Evolutionary conservation across 495 filamentous ascomycete species (phyloP).

Genomic region (Aspergillus panamensis): DNA sequence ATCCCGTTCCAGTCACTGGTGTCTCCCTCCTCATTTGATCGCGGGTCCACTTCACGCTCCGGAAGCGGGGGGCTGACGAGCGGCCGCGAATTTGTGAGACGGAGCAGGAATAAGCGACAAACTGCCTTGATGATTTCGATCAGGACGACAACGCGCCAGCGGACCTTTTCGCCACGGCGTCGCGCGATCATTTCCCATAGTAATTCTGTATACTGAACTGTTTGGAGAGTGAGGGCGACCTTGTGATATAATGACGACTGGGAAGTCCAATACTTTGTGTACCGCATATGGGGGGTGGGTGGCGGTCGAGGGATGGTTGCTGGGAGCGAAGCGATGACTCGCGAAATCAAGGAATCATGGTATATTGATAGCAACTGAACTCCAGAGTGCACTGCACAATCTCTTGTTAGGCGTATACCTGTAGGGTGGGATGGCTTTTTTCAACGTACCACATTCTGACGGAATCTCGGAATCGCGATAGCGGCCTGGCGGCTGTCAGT

Average conservation of each 20-base stretch:
- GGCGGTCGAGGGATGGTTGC: conserved; percentile 41
- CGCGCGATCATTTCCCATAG: conserved; percentile 86
- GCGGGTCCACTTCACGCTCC: conserved; percentile 72
- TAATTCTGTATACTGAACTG: conserved; percentile 89
- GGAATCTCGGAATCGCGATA: conserved; percentile 92
- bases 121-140: conserved; percentile 85
- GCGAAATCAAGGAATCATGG: conserved; percentile 83
- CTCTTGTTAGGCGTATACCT: conserved; percentile 5
- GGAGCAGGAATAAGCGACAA: conserved; percentile 76
- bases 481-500: conserved; percentile 54
- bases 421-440: conserved; percentile 4
- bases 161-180: conserved; percentile 72
- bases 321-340: conserved; percentile 52
- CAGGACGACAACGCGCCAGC: conserved; percentile 87
- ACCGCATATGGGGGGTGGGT: conserved; percentile 77
- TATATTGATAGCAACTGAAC: conserved; percentile 91
- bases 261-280: conserved; percentile 84
- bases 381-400: conserved; percentile 64
- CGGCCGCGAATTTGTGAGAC: conserved; percentile 80
- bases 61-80: conserved; percentile 79
- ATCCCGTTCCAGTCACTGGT: conserved; percentile 45
- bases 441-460: conserved; percentile 72
- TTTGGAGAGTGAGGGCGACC: conserved; percentile 75
- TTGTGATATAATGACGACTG: conserved; percentile 71
- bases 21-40: conserved; percentile 58